These are phyloP conservation scores for Cichorium intybus DNA, from an alignment of 140 eudicot genomes.

Conservation along the genomic window DNA sequence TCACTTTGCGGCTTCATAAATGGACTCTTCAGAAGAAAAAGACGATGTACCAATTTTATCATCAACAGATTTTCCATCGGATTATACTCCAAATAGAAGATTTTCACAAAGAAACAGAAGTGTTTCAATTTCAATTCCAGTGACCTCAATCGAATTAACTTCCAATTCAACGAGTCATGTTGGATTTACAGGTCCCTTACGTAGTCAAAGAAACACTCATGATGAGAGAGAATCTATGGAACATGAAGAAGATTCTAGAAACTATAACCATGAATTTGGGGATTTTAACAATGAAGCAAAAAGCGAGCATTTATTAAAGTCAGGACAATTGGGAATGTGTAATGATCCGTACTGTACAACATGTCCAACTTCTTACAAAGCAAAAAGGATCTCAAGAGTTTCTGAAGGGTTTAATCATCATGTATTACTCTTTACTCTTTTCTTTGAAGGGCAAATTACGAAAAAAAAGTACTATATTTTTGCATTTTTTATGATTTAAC, in stretches of 20 bases:
- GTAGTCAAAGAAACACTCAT: slow-evolving; percentile 35
- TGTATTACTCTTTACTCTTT: slow-evolving; percentile 35
- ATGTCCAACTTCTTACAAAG: too few relatives aligned
- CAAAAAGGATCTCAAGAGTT: slow-evolving; percentile 20
- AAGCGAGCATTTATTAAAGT: slow-evolving; percentile 47
- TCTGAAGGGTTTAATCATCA: slow-evolving; percentile 31
- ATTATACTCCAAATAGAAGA: slow-evolving; percentile 20
- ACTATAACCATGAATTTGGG: slow-evolving; percentile 22
- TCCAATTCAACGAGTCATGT: slow-evolving; percentile 25
- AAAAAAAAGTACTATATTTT: too few relatives aligned
- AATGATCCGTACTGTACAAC: slow-evolving; percentile 72
- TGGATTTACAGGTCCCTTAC: slow-evolving; percentile 22
- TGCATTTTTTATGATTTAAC: background rate
- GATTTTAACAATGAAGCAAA: slow-evolving; percentile 16
- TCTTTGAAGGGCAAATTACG: background rate
- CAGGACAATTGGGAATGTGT: slow-evolving; percentile 72
- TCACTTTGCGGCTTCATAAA: slow-evolving; percentile 11
- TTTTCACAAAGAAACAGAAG: slow-evolving; percentile 41
- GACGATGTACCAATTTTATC: slow-evolving; percentile 57
- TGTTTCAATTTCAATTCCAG: slow-evolving; percentile 67
- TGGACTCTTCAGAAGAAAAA: slow-evolving; percentile 55
- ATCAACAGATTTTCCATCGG: slow-evolving; percentile 23
- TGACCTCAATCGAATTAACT: slow-evolving; percentile 29
- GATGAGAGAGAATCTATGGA: slow-evolving; percentile 25
- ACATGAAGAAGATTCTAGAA: slow-evolving; percentile 31